These are phyloP conservation scores for Citrus inodora DNA, from an alignment of 345 rosid species.

Conservation along the genomic window DNA sequence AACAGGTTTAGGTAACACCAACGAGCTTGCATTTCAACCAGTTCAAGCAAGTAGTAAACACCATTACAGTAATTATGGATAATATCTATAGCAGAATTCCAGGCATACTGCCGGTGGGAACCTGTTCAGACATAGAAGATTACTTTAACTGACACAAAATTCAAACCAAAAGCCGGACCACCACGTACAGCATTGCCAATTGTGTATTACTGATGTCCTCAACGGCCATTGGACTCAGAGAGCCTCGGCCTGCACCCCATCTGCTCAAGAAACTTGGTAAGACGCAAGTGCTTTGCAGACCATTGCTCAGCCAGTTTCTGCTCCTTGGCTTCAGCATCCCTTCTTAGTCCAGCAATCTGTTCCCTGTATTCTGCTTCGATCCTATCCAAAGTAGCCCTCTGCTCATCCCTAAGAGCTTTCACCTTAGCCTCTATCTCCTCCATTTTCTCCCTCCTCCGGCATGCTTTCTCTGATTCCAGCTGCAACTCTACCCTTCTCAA, in stretches of 20 bases:
- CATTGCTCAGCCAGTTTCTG: slow-evolving; percentile 90
- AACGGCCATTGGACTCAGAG: slow-evolving; percentile 36
- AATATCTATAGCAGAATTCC: slow-evolving; percentile 17
- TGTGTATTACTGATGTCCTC: slow-evolving; percentile 8
- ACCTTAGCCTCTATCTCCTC: slow-evolving; percentile 85
- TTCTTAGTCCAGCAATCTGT: slow-evolving; percentile 59
- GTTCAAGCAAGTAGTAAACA: slow-evolving; percentile 8
- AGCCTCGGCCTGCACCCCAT: slow-evolving; percentile 57
- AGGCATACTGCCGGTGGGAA: slow-evolving; percentile 9
- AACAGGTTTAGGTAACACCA: slow-evolving; percentile 11
- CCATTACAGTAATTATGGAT: slow-evolving; percentile 13
- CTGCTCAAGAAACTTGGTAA: slow-evolving; percentile 79
- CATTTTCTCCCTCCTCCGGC: slow-evolving; percentile 75
- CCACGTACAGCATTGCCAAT: not conserved
- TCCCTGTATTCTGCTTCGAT: slow-evolving; percentile 82
- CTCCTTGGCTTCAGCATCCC: slow-evolving; percentile 87
- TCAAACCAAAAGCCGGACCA: not conserved
- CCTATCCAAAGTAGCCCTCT: slow-evolving; percentile 61
- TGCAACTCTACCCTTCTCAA: slow-evolving; percentile 87
- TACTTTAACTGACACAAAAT: not conserved
- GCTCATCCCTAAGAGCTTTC: slow-evolving; percentile 86
- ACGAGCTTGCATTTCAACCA: slow-evolving; percentile 10
- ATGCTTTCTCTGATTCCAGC: slow-evolving; percentile 82
- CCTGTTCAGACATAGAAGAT: not conserved
- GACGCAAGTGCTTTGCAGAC: slow-evolving; percentile 65